A percentile compares a stretch with the other conserved stretches of the same genome.
Evolutionary conservation across 177 flowering plant genomes (phyloP).

Genomic region (Telopea speciosissima): DNA sequence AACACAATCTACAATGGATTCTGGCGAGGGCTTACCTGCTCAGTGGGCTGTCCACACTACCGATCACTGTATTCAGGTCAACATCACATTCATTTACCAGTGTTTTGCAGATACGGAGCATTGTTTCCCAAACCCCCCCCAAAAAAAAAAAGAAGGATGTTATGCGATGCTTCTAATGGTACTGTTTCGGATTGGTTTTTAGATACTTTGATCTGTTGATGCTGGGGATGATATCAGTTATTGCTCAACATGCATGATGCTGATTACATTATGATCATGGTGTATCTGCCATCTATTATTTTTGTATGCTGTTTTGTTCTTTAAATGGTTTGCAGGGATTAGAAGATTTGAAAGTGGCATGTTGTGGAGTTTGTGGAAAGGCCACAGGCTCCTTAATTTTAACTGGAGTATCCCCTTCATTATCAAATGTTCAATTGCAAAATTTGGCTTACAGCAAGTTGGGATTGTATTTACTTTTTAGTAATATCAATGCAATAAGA

Average conservation of each 20-base stretch:
- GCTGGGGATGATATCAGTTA: background rate
- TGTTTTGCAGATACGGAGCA: too few relatives aligned
- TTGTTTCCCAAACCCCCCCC: too few relatives aligned
- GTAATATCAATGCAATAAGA: background rate
- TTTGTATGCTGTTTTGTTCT: background rate
- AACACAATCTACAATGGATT: conserved; percentile 71
- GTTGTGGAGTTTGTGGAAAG: background rate
- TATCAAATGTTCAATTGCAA: background rate
- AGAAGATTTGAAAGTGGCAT: background rate
- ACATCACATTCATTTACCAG: background rate
- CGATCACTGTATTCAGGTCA: conserved; percentile 77
- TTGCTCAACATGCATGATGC: too few relatives aligned
- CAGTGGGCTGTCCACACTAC: conserved; percentile 60
- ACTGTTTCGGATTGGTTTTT: background rate
- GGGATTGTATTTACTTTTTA: too few relatives aligned
- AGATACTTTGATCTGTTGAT: background rate
- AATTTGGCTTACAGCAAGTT: background rate
- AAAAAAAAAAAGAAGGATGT: too few relatives aligned
- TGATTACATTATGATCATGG: background rate
- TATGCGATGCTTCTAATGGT: background rate
- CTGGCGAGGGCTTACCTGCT: conserved; percentile 71
- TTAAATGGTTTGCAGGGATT: background rate
- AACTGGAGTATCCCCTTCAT: background rate
- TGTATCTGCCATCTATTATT: background rate
- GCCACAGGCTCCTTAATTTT: background rate